These are phyloP conservation scores for Wickerhamiella kazuoi DNA, from an alignment of 805 yeast genomes.

Conservation along the genomic window DNA sequence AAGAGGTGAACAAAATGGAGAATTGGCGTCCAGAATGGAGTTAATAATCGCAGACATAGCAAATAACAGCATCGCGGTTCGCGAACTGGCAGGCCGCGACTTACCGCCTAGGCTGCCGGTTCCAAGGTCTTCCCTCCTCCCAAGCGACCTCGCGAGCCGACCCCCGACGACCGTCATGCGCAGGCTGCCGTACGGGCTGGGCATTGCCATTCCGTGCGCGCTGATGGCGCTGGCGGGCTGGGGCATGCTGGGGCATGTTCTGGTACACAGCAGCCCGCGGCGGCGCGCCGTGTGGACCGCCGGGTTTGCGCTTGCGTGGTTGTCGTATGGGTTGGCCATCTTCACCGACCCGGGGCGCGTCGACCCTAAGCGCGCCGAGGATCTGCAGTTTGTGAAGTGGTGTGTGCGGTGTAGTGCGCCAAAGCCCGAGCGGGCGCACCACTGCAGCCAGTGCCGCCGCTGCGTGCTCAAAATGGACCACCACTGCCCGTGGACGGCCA, in stretches of 20 bases:
- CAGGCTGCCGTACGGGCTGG: constrained; percentile 5
- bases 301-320: constrained; percentile 39
- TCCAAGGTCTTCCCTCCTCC: too few species aligned
- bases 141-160: too few species aligned
- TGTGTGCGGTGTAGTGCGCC: constrained; percentile 12
- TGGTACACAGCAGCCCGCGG: neutral
- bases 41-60: too few species aligned
- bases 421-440: constrained; percentile 29
- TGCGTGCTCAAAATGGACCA: constrained; percentile 39
- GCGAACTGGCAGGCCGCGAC: too few species aligned
- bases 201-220: constrained; percentile 4
- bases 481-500: constrained; percentile 82
- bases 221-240: constrained; percentile 2
- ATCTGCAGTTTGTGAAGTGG: constrained; percentile 3
- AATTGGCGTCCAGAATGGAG: too few species aligned
- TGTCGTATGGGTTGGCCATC: constrained; percentile 59
- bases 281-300: neutral
- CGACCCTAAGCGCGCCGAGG: constrained; percentile 15
- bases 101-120: too few species aligned
- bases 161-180: too few species aligned
- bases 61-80: too few species aligned
- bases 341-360: constrained; percentile 40
- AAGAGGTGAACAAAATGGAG: too few species aligned
- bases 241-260: constrained; percentile 1
- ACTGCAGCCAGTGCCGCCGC: constrained; percentile 24